Conservation (phyloP, 78 protist genomes). For the Dictyostelium firmibasis region DNA sequence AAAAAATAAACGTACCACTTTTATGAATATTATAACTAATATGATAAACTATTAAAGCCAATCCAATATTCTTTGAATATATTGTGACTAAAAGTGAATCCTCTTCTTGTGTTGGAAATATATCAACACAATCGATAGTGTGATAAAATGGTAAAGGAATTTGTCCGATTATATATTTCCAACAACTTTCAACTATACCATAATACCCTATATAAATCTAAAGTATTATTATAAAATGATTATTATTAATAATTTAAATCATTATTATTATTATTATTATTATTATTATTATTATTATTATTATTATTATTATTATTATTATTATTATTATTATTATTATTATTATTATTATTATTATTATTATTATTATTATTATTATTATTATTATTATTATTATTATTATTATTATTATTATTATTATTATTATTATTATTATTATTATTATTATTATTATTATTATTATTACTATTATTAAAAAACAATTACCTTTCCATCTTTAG, state of each 20-base stretch:
- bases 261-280: too few species aligned
- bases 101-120: conserved; percentile 39
- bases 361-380: background rate
- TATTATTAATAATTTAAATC: background rate
- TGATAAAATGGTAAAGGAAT: conserved; percentile 29
- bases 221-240: background rate
- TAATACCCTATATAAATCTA: conserved; percentile 38
- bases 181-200: conserved; percentile 17
- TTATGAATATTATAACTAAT: conserved; percentile 29
- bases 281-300: background rate
- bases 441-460: too few species aligned
- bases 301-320: background rate
- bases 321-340: too few species aligned
- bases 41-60: conserved; percentile 14
- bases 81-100: conserved; percentile 13
- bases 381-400: background rate
- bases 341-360: background rate
- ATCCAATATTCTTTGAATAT: conserved; percentile 32
- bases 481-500: conserved; percentile 73
- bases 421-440: background rate
- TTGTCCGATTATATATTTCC: conserved; percentile 47
- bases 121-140: conserved; percentile 62
- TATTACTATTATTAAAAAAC: background rate
- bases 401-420: background rate
- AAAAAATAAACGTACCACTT: background rate